Base-by-base conservation (phyloP, 2,329 filamentous ascomycete species). In the Penicillium digitatum region DNA sequence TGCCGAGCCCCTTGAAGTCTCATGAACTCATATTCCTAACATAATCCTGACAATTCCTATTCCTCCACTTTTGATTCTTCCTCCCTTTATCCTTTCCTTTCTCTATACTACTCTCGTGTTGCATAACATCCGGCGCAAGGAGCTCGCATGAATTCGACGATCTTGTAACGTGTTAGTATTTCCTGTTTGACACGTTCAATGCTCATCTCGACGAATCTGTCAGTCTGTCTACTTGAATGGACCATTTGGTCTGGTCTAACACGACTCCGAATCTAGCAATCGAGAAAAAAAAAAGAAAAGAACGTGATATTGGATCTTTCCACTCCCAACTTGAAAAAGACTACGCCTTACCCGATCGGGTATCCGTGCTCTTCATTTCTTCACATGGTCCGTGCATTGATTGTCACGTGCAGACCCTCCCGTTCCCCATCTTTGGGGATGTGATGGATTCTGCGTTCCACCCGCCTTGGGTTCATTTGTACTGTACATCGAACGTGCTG, bases 401-500 rank as follows among this genome's bases (percentile, higher is more conserved):
- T 5, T 49, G 26, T 54, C 47, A 52, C 49, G 49, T 52, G 49
- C 26, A 47, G 42, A 47, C 49, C 39, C 47, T 54, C 52, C 20
- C 38, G 22, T 52, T 56, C 56, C 50, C 46, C 44, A 48, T 50
- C 27, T 49, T 29, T 43, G 37, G 16, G 39, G 47, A 52, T 39
- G 46, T 51, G 38, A 24, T 44, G 46, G 32, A 54, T 56, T 60
- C 51, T 60, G 38, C 54, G 52, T 50, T 43, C 52, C 47, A 34
- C 18, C 48, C 38, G 37, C 27, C 37, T 32, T 43, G 20, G 37
- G 20, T 26, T 50, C 11, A 43, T 26, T 34, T 50, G 37, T 37
- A 47, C 48, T 52, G 20, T 37, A 52, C 40, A 31, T 53, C 27
- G 22, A 12, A 43, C 27, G 42, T 32, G 42, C 34, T 47, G 52